Evolutionary conservation across 345 rosid genomes (phyloP), one percentile per base, ranked within the genome.

Genomic region (Eucalyptus curtisii): DNA sequence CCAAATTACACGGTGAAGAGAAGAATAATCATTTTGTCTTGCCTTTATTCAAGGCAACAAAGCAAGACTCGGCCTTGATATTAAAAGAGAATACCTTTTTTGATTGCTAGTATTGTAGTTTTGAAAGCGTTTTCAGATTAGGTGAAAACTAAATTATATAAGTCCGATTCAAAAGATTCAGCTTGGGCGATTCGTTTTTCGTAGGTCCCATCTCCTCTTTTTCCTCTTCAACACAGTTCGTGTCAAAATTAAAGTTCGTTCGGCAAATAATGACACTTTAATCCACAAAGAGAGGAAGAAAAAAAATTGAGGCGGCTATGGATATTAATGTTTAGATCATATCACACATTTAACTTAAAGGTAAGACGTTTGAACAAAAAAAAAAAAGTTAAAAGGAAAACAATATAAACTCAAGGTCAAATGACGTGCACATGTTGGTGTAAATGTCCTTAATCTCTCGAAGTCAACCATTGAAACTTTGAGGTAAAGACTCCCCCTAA

Each of bases 121-220:
- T 52, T 19, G 57, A 52, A 52, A 52, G 57, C 2, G 0, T 52
- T 52, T 52, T 52, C 0, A 52, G 5, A 52, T 0, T 1, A 4
- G 55, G 10, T 52, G 57, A 52, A 52, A 52, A 19, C 19, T 52
- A 52, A 1, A 52, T 52, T 52, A 52, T 7, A 25, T 4, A 52
- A 52, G 57, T 52, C 10, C 10, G 2, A 52, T 52, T 52, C 10
- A 52, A 4, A 52, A 52, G 1, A 52, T 52, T 52, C 10, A 52
- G 2, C 57, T 20, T 20, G 25, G 57, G 25, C 1, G 1, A 3
- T 52, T 52, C 10, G 0, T 52, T 52, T 19, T 52, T 52, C 57
- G 20, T 7, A 7, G 5, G 0, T 52, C 57, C 4, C 57, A 20
- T 52, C 25, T 52, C 57, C 57, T 52, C 57, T 52, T 52, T 52